A percentile compares a stretch with the other conserved stretches of the same genome.
These are phyloP conservation scores for Saitoella complicata DNA, from an alignment of 805 yeast genomes.

Conservation along the genomic window DNA sequence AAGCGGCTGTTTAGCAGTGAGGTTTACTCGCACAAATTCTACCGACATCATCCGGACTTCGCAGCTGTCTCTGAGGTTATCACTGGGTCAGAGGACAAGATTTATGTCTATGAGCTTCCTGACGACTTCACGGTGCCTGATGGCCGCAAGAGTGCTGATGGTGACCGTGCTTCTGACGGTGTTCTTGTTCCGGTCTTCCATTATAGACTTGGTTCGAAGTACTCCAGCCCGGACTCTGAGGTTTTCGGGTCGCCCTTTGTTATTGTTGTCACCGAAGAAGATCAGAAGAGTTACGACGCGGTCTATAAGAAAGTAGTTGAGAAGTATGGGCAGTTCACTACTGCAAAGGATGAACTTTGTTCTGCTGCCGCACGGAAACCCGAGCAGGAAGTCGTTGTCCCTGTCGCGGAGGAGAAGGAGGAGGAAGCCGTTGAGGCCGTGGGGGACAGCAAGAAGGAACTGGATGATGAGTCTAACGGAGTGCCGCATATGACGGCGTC, in stretches of 20 bases:
- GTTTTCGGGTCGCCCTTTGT: conserved; percentile 69
- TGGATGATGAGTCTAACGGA: not conserved
- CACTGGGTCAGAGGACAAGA: conserved; percentile 41
- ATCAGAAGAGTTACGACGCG: conserved; percentile 37
- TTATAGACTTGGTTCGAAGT: too few relatives aligned
- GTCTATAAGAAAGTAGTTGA: conserved; percentile 39
- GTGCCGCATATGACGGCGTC: not conserved
- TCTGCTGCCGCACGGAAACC: not conserved
- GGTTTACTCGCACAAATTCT: conserved; percentile 51
- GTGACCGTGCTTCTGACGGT: conserved; percentile 14
- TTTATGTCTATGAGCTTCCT: conserved; percentile 40
- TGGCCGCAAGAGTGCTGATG: conserved; percentile 1
- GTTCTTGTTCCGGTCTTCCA: conserved; percentile 8
- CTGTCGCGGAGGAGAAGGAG: not conserved
- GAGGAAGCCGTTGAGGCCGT: not conserved
- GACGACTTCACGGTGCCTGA: conserved; percentile 15
- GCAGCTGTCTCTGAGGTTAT: conserved; percentile 48
- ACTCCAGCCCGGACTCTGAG: conserved; percentile 11
- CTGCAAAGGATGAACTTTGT: not conserved
- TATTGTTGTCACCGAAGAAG: conserved; percentile 37
- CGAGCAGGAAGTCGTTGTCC: not conserved
- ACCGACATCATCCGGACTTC: conserved; percentile 49
- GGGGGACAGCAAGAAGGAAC: not conserved
- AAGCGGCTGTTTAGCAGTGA: conserved; percentile 10
- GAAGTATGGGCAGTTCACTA: conserved; percentile 10